Evolutionary conservation across 192 early-diverging fungal genomes (phyloP), one percentile per base, ranked within the genome.

Genomic region (Linderina pennispora): DNA sequence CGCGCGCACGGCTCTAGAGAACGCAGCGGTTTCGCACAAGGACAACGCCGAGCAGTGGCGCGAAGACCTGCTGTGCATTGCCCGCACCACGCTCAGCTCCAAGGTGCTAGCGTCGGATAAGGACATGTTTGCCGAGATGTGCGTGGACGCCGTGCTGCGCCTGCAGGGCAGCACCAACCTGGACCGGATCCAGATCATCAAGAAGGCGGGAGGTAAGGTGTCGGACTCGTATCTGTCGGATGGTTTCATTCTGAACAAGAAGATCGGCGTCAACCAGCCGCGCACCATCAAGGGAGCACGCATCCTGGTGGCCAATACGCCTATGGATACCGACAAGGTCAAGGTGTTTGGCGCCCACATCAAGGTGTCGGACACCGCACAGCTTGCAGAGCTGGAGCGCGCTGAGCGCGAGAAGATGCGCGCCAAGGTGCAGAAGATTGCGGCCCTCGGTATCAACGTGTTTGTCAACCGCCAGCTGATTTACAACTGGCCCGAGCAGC

Each of bases 291-390:
- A 94, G 74, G 96, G 94, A 42, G 96, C 92, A 23, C 90, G 80
- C 47, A 93, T 99, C 53, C 76, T 99, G 63, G 83, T 99, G 67
- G 96, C 96, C 58, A 99, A 99, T 69, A 99, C 96, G 52, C 89
- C 96, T 23, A 99, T 99, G 96, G 96, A 99, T 73, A 99, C 96
- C 9, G 96, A 99, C 72, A 99, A 99, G 70, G 93, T 98, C 76
- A 99, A 99, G 76, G 88, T 99, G 45, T 99, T 99, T 75, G 96
- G 96, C 48, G 96, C 96, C 21, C 88, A 90, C 43, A 82, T 99
- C 48, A 85, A 89, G 48, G 96, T 99, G 4, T 93, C 95, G 53
- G 89, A 90, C 31, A 94, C 94, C 17, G 91, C 91, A 24, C 93
- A 99, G 78, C 80, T 99, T 24, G 96, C 94, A 26, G 96, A 99